These are phyloP conservation scores for Theobroma grandiflorum DNA, from an alignment of 441 rosid species.

Conservation along the genomic window DNA sequence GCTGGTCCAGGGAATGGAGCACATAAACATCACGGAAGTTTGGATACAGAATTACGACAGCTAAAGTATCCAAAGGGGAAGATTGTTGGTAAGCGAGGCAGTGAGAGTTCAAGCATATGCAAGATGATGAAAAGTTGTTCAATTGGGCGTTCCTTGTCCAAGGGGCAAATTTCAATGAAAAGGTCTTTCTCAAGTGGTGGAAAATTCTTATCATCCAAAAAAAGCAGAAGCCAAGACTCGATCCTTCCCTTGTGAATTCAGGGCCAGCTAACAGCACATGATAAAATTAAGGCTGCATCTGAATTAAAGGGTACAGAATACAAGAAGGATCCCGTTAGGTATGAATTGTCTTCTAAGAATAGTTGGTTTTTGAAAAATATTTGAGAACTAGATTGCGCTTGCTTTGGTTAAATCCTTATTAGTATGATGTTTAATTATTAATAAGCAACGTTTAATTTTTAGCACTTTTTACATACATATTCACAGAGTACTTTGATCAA, in stretches of 20 bases:
- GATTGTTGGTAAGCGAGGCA: slow-evolving; percentile 28
- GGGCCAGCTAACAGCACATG: neutral
- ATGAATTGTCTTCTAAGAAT: neutral
- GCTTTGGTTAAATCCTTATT: no score
- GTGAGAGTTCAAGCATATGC: slow-evolving; percentile 32
- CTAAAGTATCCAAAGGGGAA: slow-evolving; percentile 27
- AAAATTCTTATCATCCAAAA: slow-evolving; percentile 36
- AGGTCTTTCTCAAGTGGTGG: slow-evolving; percentile 50
- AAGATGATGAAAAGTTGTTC: slow-evolving; percentile 45
- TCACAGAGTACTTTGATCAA: no score
- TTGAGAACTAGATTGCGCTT: neutral
- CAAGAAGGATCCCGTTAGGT: neutral
- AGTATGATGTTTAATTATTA: no score
- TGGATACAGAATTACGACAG: slow-evolving; percentile 9
- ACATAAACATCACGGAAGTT: slow-evolving; percentile 23
- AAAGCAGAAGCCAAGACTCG: slow-evolving; percentile 40
- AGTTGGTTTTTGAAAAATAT: neutral
- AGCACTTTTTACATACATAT: no score
- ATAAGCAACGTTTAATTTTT: no score
- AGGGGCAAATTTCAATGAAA: slow-evolving; percentile 49
- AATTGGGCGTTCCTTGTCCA: slow-evolving; percentile 39
- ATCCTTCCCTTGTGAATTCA: slow-evolving; percentile 38
- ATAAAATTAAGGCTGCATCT: neutral
- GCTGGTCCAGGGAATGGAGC: slow-evolving; percentile 7
- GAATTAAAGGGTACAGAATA: neutral